Base-by-base conservation (phyloP, 768 basidiomycete genomes). In the Suillus discolor region DNA sequence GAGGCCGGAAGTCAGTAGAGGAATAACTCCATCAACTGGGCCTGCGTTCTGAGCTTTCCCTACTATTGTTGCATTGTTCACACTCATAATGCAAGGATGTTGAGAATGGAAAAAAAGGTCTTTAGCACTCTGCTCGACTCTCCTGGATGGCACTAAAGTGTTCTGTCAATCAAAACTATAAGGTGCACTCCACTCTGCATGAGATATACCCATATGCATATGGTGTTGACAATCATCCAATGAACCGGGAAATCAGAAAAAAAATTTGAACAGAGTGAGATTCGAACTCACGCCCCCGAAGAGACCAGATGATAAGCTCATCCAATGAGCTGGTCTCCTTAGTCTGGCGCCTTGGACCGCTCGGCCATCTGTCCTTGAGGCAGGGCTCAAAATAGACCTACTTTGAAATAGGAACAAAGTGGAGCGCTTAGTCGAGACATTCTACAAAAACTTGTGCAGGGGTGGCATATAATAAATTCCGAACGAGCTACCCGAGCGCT, bases 271-370 rank as follows among this genome's bases (percentile, higher is more conserved):
- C 57, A 64, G 59, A 68, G 68, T 55, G 68, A 54, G 68, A 64
- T 68, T 68, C 67, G 67, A 70, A 69, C 69, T 60, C 67, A 61
- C 57, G 65, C 65, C 67, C 55, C 57, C 54, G 49, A 49, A 39
- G 60, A 53, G 54, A 55, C 66, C 66, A 62, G 54, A 66, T 62
- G 39, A 34, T 36, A 12, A 12, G 51, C 36, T 49, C 49, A 45
- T 66, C 36, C 12, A 13, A 42, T 57, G 65, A 64, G 55, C 63
- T 55, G 59, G 60, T 61, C 65, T 82, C 88, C 87, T 87, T 89
- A 87, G 87, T 90, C 88, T 91, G 87, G 87, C 89, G 89, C 89
- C 89, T 90, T 89, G 87, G 89, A 90, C 88, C 89, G 88, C 89
- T 91, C 89, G 89, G 89, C 89, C 89, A 91, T 90, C 87, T 89